Evolutionary conservation across 1,284 basidiomycete species (phyloP), one percentile per base, ranked within the genome.

Genomic region (Trichosporon sp.): DNA sequence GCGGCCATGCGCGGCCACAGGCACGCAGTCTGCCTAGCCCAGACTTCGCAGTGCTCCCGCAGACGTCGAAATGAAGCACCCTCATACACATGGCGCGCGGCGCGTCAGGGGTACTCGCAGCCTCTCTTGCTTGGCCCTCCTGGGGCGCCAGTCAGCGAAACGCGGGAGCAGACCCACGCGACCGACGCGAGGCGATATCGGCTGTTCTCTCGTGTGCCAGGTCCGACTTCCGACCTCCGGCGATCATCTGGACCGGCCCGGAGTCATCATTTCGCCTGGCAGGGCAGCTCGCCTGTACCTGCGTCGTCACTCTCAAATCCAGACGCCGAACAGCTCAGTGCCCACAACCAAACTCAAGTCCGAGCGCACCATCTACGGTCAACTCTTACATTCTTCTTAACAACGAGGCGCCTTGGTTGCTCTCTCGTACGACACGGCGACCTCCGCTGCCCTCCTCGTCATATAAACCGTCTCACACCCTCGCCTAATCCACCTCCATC

Each of bases 361-460:
- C 43, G 43, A 46, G 51, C 21, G 51, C 10, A 26, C 26, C 26
- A 26, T 26, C 43, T 46, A 46, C 43, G 43, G 19, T 26, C 51
- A 16, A 19, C 51, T 19, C 51, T 54, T 16, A 26, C 19, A 54
- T 21, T 26, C 51, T 54, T 54, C 19, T 54, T 19, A 5, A 19
- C 51, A 54, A 8, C 51, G 51, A 54, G 51, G 51, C 51, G 51
- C 51, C 51, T 54, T 54, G 51, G 51, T 54, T 54, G 19, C n/a
- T 26, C 51, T 54, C 51, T 54, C 51, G 51, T 54, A 54, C 51
- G 51, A 54, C 51, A 54, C 19, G 8, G 51, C 48, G 16, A 16
- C 11, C 51, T n/a, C 51, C n/a, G 10, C 19, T 5, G 0, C 21
- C 51, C 8, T 10, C 8, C 51, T 54, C 51, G 51, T 10, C 51